These are phyloP conservation scores for Diaporthe australafricana DNA, from an alignment of 2,329 filamentous ascomycete species.

Conservation along the genomic window DNA sequence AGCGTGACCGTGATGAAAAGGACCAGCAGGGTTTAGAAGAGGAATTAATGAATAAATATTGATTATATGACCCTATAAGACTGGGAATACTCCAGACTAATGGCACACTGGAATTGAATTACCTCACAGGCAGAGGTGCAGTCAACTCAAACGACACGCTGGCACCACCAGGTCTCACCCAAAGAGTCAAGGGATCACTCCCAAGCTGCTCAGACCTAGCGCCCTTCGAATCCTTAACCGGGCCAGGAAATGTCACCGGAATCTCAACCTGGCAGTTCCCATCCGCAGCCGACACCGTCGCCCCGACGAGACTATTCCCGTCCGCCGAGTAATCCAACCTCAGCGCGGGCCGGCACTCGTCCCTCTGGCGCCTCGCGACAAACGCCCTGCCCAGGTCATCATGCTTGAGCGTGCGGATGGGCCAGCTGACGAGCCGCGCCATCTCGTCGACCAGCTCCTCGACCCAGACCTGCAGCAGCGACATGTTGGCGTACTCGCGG, in stretches of 20 bases:
- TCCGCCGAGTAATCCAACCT: conserved; percentile 11
- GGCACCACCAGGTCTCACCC: neutral
- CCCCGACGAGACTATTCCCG: neutral
- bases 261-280: conserved; percentile 13
- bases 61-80: neutral
- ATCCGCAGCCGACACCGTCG: neutral
- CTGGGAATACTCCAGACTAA: too few species aligned
- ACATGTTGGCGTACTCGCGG: neutral
- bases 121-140: neutral
- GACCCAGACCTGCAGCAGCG: conserved; percentile 21
- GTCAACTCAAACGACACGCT: conserved; percentile 6
- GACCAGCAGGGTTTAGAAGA: too few species aligned
- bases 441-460: conserved; percentile 17
- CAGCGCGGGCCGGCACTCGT: conserved; percentile 2
- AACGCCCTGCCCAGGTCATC: neutral
- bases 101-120: fast-evolving
- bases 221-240: conserved; percentile 12
- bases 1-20: too few species aligned
- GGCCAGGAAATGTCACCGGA: neutral
- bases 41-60: neutral
- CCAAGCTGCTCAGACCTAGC: conserved; percentile 12
- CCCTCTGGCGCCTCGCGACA: conserved; percentile 4
- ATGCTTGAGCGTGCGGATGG: conserved; percentile 11
- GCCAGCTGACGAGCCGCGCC: conserved; percentile 14
- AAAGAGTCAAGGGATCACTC: neutral